A percentile compares a stretch with the other conserved stretches of the same genome.
Conservation (phyloP, 352 stramenopile genomes). For the Plasmopara viticola region DNA sequence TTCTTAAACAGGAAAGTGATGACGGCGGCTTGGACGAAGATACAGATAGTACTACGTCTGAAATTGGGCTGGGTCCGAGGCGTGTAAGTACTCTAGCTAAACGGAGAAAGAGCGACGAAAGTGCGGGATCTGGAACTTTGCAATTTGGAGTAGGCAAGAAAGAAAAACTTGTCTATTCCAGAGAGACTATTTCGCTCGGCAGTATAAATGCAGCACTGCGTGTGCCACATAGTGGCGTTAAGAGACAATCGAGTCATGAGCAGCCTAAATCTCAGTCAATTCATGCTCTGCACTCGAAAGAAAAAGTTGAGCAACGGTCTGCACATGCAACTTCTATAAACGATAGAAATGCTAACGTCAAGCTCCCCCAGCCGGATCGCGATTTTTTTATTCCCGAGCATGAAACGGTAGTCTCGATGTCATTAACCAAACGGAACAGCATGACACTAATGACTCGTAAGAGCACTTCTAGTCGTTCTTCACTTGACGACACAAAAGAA, state of each 20-base stretch:
- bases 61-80: conserved; percentile 14
- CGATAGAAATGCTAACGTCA: background rate
- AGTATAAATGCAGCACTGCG: conserved; percentile 14
- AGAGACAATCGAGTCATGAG: conserved; percentile 1
- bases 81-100: conserved; percentile 20
- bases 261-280: background rate
- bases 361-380: conserved; percentile 6
- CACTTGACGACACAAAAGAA: conserved; percentile 38
- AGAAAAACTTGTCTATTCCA: conserved; percentile 4
- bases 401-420: conserved; percentile 25
- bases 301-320: conserved; percentile 6
- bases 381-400: conserved; percentile 31
- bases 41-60: conserved; percentile 14
- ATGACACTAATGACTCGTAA: conserved; percentile 10
- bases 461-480: conserved; percentile 28
- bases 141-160: conserved; percentile 6
- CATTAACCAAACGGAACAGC: conserved; percentile 10
- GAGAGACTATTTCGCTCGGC: conserved; percentile 23
- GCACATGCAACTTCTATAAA: background rate
- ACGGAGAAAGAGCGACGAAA: conserved; percentile 12
- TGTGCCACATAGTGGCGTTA: conserved; percentile 5
- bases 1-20: conserved; percentile 19
- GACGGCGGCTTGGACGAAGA: conserved; percentile 26
- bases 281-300: conserved; percentile 1
- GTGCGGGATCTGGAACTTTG: conserved; percentile 4